Conservation (phyloP, 2,329 filamentous ascomycete species). For the Mollisia scopiformis region DNA sequence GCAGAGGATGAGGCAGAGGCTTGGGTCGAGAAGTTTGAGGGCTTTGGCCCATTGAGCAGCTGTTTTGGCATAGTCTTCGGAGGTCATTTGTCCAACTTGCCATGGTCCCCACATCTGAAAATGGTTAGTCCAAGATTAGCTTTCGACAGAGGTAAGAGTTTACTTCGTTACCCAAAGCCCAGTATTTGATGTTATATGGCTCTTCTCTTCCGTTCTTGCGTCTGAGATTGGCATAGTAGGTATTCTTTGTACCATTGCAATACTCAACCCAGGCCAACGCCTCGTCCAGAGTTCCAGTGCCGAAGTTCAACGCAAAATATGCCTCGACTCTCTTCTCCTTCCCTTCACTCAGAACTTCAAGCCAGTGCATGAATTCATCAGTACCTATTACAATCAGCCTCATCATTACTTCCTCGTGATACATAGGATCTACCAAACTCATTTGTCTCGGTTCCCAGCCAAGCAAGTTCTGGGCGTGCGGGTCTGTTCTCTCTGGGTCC, state of each 20-base stretch:
- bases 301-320: constrained; percentile 80
- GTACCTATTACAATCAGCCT: no score
- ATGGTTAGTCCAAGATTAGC: not conserved
- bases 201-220: constrained; percentile 74
- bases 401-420: no score
- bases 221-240: constrained; percentile 80
- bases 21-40: constrained; percentile 61
- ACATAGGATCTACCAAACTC: constrained; percentile 76
- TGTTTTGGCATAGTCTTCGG: constrained; percentile 58
- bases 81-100: constrained; percentile 59
- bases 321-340: constrained; percentile 67
- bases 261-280: constrained; percentile 81
- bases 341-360: constrained; percentile 67
- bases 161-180: constrained; percentile 79
- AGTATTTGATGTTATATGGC: constrained; percentile 84
- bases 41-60: constrained; percentile 62
- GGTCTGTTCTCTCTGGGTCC: constrained; percentile 74
- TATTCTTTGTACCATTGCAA: constrained; percentile 78
- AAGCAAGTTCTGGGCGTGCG: constrained; percentile 69
- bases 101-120: constrained; percentile 38
- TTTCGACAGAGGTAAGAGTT: not conserved
- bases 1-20: constrained; percentile 63
- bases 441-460: constrained; percentile 77
- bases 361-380: constrained; percentile 86
- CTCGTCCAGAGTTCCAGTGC: constrained; percentile 64